Evolutionary conservation across 1,284 basidiomycete genomes (phyloP).

Genomic region (Cryptococcus sp.): DNA sequence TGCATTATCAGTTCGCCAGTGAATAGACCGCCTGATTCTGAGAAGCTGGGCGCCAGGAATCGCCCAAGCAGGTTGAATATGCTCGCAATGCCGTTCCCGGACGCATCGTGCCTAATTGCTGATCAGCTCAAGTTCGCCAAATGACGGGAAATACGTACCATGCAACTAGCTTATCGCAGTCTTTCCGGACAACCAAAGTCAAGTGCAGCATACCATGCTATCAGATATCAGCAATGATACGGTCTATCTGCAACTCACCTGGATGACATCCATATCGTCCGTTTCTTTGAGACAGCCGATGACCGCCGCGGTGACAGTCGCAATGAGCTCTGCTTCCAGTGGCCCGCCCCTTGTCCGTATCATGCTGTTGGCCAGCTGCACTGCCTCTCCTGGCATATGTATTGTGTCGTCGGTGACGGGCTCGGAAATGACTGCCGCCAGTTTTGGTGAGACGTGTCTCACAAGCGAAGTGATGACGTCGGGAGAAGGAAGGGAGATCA

Average conservation of each 20-base stretch:
- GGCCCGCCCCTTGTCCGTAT: conserved; percentile 64
- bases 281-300: conserved; percentile 68
- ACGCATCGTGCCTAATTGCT: conserved; percentile 58
- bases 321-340: conserved; percentile 76
- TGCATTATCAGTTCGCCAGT: conserved; percentile 95
- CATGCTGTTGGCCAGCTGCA: conserved; percentile 75
- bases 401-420: conserved; percentile 64
- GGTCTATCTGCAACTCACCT: conserved; percentile 58
- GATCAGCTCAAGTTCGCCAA: neutral
- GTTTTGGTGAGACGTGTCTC: conserved; percentile 68
- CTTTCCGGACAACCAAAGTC: conserved; percentile 83
- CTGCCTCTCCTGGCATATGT: conserved; percentile 69
- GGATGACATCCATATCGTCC: conserved; percentile 80
- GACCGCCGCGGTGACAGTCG: conserved; percentile 68
- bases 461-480: conserved; percentile 59
- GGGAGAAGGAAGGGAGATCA: conserved; percentile 60
- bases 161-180: conserved; percentile 72
- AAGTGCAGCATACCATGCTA: conserved; percentile 81
- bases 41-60: conserved; percentile 64
- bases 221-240: neutral
- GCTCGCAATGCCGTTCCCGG: conserved; percentile 71
- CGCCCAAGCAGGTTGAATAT: conserved; percentile 73
- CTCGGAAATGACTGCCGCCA: conserved; percentile 66
- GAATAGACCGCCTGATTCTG: conserved; percentile 82
- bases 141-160: conserved; percentile 57